Evolutionary conservation across 106 monocot genomes (phyloP).

Genomic region (Triglochin maritima): DNA sequence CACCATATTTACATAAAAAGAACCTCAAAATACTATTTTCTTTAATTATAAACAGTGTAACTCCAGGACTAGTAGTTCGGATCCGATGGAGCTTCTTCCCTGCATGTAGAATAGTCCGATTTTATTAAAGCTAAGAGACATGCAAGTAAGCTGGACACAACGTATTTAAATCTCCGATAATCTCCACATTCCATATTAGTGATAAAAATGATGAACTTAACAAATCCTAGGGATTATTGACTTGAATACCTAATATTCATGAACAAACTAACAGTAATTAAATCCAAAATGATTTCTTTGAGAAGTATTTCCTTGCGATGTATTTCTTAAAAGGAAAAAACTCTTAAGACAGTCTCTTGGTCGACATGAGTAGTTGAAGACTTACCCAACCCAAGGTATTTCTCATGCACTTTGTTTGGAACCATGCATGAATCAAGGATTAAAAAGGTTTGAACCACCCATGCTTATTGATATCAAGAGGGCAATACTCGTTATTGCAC

Average conservation of each 20-base stretch:
- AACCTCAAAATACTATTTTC: no score
- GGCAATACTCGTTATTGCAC: slow-evolving; percentile 55
- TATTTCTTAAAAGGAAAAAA: no score
- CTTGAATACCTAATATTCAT: not conserved
- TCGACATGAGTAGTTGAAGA: not conserved
- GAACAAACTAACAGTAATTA: not conserved
- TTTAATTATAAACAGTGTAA: no score
- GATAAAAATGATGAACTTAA: not conserved
- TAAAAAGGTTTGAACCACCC: slow-evolving; percentile 64
- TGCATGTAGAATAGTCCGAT: no score
- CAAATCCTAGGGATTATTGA: not conserved
- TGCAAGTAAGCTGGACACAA: no score
- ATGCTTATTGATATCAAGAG: slow-evolving; percentile 61
- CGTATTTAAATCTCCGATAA: no score
- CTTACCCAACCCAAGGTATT: not conserved
- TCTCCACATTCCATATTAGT: not conserved
- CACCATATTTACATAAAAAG: no score
- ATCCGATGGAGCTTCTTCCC: no score
- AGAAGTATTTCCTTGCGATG: no score
- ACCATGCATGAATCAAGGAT: slow-evolving; percentile 34
- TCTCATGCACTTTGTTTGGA: not conserved
- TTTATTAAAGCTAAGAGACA: no score
- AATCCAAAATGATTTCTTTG: not conserved
- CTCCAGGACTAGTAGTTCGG: no score
- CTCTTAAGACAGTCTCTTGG: not conserved